Conservation (phyloP, 257 asterid genomes). For the Apocynum venetum region DNA sequence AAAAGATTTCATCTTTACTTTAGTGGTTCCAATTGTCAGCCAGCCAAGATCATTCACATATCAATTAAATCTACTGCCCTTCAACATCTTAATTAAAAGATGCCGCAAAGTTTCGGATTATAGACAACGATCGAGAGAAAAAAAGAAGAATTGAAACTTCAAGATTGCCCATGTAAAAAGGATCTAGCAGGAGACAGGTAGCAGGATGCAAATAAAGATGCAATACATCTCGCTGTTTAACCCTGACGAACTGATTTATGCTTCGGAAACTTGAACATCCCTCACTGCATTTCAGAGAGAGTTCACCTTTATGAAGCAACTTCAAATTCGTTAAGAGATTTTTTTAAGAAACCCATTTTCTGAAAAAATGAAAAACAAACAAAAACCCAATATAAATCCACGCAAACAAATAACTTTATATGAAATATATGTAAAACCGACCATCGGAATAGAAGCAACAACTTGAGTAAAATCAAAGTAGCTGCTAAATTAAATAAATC, state of each 20-base stretch:
- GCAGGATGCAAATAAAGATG: constrained; percentile 15
- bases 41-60: background rate
- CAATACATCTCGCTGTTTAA: constrained; percentile 25
- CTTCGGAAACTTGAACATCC: constrained; percentile 27
- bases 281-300: background rate
- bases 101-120: too few species aligned
- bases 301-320: constrained; percentile 34
- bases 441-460: background rate
- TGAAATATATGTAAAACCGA: background rate
- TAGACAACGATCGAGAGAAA: background rate
- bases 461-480: background rate
- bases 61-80: too few species aligned
- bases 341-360: background rate
- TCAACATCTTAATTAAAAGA: background rate
- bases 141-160: background rate
- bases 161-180: background rate
- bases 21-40: background rate
- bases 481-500: background rate
- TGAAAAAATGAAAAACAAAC: too few species aligned
- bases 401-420: background rate
- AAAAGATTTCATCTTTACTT: background rate
- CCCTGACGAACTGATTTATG: constrained; percentile 21
- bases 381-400: too few species aligned
- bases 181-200: constrained; percentile 33
- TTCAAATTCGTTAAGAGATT: background rate